phyloP scores from a whole-genome alignment of 2,329 filamentous ascomycete species.

The Teratosphaeriaceae sp. region DNA sequence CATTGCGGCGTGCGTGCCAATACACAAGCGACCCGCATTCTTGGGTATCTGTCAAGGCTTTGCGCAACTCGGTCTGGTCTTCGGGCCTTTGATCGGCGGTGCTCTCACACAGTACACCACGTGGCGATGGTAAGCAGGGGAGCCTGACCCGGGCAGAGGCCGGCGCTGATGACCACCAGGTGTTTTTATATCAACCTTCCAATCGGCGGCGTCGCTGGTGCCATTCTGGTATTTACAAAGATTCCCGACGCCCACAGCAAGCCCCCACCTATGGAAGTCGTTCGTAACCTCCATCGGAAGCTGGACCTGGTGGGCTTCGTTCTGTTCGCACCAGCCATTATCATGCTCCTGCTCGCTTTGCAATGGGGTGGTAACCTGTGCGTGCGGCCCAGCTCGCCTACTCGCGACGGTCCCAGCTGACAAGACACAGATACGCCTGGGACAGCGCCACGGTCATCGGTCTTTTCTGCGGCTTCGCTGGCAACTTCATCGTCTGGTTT shows the following conservation, averaged over 20 bases:
- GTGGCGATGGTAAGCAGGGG: slow-evolving; percentile 37
- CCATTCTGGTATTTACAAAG: slow-evolving; percentile 26
- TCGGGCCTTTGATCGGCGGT: slow-evolving; percentile 48
- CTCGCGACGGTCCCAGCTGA: too few relatives aligned
- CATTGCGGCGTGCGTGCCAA: slow-evolving; percentile 14
- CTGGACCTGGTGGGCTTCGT: slow-evolving; percentile 32
- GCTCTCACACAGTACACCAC: slow-evolving; percentile 38
- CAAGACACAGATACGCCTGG: slow-evolving; percentile 31
- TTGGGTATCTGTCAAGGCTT: slow-evolving; percentile 28
- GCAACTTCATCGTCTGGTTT: slow-evolving; percentile 9
- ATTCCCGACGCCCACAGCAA: slow-evolving; percentile 26
- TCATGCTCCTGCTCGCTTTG: slow-evolving; percentile 34
- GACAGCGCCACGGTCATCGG: slow-evolving; percentile 28
- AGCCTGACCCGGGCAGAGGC: slow-evolving; percentile 1
- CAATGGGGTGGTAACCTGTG: slow-evolving; percentile 34
- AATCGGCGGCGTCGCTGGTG: slow-evolving; percentile 32
- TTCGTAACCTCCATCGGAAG: slow-evolving; percentile 22
- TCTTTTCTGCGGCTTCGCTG: slow-evolving; percentile 28
- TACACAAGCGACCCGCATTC: background rate
- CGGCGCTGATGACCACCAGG: slow-evolving; percentile 30
- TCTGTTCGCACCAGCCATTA: slow-evolving; percentile 27
- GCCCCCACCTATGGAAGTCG: slow-evolving; percentile 12
- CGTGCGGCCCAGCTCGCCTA: too few relatives aligned
- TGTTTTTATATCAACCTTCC: slow-evolving; percentile 42
- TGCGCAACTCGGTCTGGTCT: slow-evolving; percentile 40